Evolutionary conservation across 345 rosid species (phyloP), one percentile per base, ranked within the genome.

Genomic region (Tarenaya hassleriana): DNA sequence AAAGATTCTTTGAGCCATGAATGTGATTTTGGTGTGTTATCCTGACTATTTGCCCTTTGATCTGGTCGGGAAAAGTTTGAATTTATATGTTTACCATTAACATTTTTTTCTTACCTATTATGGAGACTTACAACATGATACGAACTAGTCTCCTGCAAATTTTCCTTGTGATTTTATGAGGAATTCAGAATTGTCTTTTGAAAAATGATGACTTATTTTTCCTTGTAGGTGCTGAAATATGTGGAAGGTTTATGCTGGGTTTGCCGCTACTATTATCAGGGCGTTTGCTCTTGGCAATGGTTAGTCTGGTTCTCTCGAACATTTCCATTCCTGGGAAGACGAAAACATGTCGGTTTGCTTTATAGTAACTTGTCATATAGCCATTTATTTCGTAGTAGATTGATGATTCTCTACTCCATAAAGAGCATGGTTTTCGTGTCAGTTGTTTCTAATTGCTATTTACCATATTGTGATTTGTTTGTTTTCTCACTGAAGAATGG

Each of bases 191-290:
- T 17, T 40, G 21, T 47, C 12, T 17, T 41, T 24, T 24, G 8
- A 40, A 52, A 29, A 40, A 46, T 60, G 29, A 17, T 48, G n/a
- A 48, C 27, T 27, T 32, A 40, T 54, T 46, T 53, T 49, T 60
- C 39, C 56, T 68, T 70, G 72, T 78, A 94, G 99, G 96, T 86
- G 50, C 61, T 74, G 76, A 94, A 78, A 55, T 94, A 94, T 48
- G 84, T 88, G 21, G 97, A 94, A 82, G 97, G 97, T 51, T 63
- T 94, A 64, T 94, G 97, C 60, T 88, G 99, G 99, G 95, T 94
- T 18, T 88, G 96, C 68, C 94, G 72, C 68, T 88, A 94, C 73
- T 94, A 94, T 74, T 88, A 80, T 75, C 86, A 88, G 69, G 96
- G 92, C 60, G 99, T 94, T 56, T 67, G 80, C 70, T 88, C 99